Evolutionary conservation across 108 stramenopile genomes (phyloP).

Genomic region (Skeletonema tropicum): DNA sequence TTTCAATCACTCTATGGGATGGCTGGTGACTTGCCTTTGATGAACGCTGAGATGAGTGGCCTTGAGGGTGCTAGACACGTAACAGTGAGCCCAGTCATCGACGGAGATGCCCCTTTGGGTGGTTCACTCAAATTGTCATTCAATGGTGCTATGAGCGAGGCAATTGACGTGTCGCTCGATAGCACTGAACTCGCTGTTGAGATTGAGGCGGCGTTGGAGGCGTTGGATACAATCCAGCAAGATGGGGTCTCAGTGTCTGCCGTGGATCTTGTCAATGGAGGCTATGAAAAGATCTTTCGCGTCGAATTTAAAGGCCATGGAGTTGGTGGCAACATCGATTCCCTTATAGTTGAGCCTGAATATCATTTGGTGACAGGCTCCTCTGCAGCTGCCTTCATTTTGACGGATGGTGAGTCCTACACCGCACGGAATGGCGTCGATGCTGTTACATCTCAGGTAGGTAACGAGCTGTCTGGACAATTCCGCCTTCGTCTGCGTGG

Average conservation of each 20-base stretch:
- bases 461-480: slow-evolving; percentile 70
- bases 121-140: slow-evolving; percentile 76
- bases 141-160: slow-evolving; percentile 56
- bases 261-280: slow-evolving; percentile 38
- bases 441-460: slow-evolving; percentile 45
- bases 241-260: slow-evolving; percentile 53
- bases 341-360: slow-evolving; percentile 56
- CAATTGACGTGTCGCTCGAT: slow-evolving; percentile 45
- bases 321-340: slow-evolving; percentile 78
- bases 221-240: slow-evolving; percentile 64
- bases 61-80: slow-evolving; percentile 66
- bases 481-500: slow-evolving; percentile 71
- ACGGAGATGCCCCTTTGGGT: slow-evolving; percentile 61
- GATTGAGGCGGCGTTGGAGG: slow-evolving; percentile 59
- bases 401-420: slow-evolving; percentile 66
- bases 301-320: slow-evolving; percentile 68
- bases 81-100: slow-evolving; percentile 43
- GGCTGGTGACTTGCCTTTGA: slow-evolving; percentile 62
- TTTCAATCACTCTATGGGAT: slow-evolving; percentile 55
- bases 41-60: slow-evolving; percentile 54
- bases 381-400: slow-evolving; percentile 56
- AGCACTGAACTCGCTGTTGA: slow-evolving; percentile 28
- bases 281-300: slow-evolving; percentile 52
- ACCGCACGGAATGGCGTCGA: slow-evolving; percentile 46
- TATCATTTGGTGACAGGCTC: slow-evolving; percentile 52